Evolutionary conservation across 139 green algal genomes (phyloP), one percentile per base, ranked within the genome.

Genomic region (Pseudopediastrum boryanum): DNA sequence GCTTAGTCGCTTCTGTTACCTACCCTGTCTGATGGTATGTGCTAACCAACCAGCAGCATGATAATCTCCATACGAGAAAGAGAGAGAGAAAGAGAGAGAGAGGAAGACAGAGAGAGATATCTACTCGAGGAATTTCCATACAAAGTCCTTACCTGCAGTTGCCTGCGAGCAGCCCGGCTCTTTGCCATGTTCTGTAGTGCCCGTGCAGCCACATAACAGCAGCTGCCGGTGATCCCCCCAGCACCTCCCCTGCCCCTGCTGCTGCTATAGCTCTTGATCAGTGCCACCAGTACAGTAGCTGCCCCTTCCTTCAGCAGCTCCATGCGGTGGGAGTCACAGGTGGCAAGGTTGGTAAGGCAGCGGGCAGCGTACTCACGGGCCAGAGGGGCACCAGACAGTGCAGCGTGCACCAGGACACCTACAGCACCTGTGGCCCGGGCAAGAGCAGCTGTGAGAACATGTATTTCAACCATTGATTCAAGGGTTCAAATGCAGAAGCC

Each of bases 331-430:
- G 65, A 51, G 36, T 88, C 80, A 6, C 44, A 48, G 0, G 63
- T 75, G 31, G 51, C 79, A 54, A 88, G 56, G 75, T 88, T 88
- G 50, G 81, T 77, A 13, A 88, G 75, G n/a, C 78, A 80, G 42
- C 70, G 25, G 0, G 75, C 75, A 8, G 75, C 75, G 54, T 75
- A 74, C 62, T 81, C 75, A 36, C 74, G 73, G 1, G 62, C 43
- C 10, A 51, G 35, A 0, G 44, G 75, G n/a, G 75, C 73, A 33
- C 75, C 75, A 31, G 62, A 75, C 25, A 81, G 62, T 2, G 75
- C 75, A 29, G 62, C 63, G 69, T 81, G 75, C 12, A 81, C 75
- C 46, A 74, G 46, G 23, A 81, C 62, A 7, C 75, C 63, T 27
- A 48, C 75, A 31, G 44, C 75, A 27, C 74, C 74, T 71, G 59